Conservation (phyloP, 2,329 filamentous ascomycete genomes). For the Stromatinia cepivora region DNA sequence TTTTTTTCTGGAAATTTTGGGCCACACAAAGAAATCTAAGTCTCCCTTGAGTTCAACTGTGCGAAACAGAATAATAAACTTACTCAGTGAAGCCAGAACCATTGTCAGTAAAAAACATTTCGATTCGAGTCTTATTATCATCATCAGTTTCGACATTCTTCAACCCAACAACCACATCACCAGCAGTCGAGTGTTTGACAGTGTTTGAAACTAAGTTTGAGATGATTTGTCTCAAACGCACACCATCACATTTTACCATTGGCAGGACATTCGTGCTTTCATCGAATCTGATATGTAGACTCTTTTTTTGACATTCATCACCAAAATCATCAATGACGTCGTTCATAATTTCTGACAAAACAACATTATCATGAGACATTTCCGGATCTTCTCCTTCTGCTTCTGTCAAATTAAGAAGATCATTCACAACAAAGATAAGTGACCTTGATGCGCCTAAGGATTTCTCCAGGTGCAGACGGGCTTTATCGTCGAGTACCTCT, state of each 20-base stretch:
- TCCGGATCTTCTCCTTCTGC: conserved; percentile 78
- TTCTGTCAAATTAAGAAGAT: conserved; percentile 84
- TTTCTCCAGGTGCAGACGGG: conserved; percentile 76
- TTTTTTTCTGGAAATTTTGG: conserved; percentile 51
- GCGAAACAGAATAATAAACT: background rate
- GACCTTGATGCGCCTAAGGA: conserved; percentile 92
- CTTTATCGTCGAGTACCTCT: conserved; percentile 75
- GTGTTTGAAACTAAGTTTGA: conserved; percentile 33
- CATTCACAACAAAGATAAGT: conserved; percentile 90
- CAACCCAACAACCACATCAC: conserved; percentile 26
- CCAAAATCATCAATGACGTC: conserved; percentile 76
- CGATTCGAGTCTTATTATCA: conserved; percentile 27
- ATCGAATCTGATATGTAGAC: conserved; percentile 26
- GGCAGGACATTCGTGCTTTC: conserved; percentile 26
- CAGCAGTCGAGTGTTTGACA: conserved; percentile 29
- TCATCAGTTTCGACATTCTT: conserved; percentile 24
- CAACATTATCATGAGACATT: conserved; percentile 78
- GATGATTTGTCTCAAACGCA: conserved; percentile 30
- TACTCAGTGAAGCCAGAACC: conserved; percentile 31
- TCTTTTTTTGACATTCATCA: conserved; percentile 61
- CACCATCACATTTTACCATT: conserved; percentile 29
- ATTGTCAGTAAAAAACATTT: conserved; percentile 31
- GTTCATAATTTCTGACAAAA: conserved; percentile 66
- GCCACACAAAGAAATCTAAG: background rate
- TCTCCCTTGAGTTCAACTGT: too few species aligned